These are phyloP conservation scores for Thielaviopsis punctulata DNA, from an alignment of 2,329 filamentous ascomycete genomes.

Conservation along the genomic window DNA sequence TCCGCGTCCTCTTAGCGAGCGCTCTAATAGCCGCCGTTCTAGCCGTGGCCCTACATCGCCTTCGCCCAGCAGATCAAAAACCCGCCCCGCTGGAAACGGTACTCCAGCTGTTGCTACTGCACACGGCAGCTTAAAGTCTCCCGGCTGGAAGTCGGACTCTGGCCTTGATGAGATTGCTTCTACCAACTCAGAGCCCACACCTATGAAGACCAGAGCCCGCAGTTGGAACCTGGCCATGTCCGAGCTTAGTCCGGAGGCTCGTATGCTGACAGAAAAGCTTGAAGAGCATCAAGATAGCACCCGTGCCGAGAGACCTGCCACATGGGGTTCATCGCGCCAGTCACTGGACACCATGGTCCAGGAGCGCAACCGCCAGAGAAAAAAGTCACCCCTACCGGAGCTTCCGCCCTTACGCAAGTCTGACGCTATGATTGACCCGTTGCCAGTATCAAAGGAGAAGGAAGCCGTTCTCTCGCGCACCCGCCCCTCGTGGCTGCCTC, in stretches of 20 bases:
- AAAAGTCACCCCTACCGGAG: slow-evolving; percentile 40
- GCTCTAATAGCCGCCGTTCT: slow-evolving; percentile 27
- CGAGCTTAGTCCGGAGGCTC: slow-evolving; percentile 54
- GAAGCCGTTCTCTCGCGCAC: slow-evolving; percentile 68
- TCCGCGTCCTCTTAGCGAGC: slow-evolving; percentile 43
- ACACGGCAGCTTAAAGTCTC: slow-evolving; percentile 42
- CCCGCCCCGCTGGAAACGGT: slow-evolving; percentile 44
- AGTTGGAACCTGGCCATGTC: slow-evolving; percentile 59
- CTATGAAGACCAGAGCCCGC: slow-evolving; percentile 40
- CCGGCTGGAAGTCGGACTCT: slow-evolving; percentile 33
- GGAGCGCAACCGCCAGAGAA: slow-evolving; percentile 16
- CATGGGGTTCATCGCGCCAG: slow-evolving; percentile 13
- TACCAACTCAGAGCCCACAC: slow-evolving; percentile 19
- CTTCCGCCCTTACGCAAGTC: slow-evolving; percentile 52
- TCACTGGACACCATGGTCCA: slow-evolving; percentile 11
- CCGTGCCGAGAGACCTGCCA: slow-evolving; percentile 15
- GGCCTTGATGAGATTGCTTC: slow-evolving; percentile 17
- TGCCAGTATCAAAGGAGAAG: slow-evolving; percentile 74
- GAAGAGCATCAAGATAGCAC: slow-evolving; percentile 55
- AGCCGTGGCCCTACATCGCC: slow-evolving; percentile 9
- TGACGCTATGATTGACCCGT: slow-evolving; percentile 69
- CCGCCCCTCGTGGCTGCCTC: slow-evolving; percentile 67
- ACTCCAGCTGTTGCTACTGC: slow-evolving; percentile 42
- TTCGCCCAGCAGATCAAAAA: slow-evolving; percentile 19
- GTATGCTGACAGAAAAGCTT: slow-evolving; percentile 60